Evolutionary conservation across 2,329 filamentous ascomycete genomes (phyloP), one percentile per base, ranked within the genome.

Genomic region (Conoideocrella luteorostrata): DNA sequence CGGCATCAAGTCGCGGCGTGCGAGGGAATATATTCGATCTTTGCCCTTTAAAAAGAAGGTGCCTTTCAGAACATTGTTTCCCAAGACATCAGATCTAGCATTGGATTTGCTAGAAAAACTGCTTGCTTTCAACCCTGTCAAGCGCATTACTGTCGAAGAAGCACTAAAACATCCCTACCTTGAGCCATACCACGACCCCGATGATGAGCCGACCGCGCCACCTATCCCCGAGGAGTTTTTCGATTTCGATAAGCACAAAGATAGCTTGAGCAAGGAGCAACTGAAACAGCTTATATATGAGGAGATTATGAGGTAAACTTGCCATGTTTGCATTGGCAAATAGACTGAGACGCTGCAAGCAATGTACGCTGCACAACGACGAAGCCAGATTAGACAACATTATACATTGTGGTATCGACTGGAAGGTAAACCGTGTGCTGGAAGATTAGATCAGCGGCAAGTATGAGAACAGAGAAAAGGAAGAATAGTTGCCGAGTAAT

Each of bases 21-120:
- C 93, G 40, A 82, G 93, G 52, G 93, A 98, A 70, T 98, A 98
- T 71, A 98, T 98, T 62, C 88, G 93, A 49, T 96, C 90, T 43
- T 78, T 97, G 37, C 91, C 93, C 15, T 97, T 97, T 76, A 97
- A 97, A 81, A 97, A 97, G 83, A 97, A 97, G 82, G 94, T 97
- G 38, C 90, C 93, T 0, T 93, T 96, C 80, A 88, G 93, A 65
- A 87, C 86, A 35, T 82, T 98, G 65, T 98, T 98, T 77, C 91
- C 93, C 54, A 96, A 96, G 77, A 96, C 90, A n/a, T 95, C 90
- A n/a, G 91, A 97, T 50, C 72, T 95, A 28, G 93, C 93, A 1
- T 76, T 98, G 29, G 93, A 98, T 60, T 75, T 98, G 30, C 76
- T 98, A 20, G 93, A 98, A 76, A 94, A 93, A 68, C 79, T 98